Conservation (phyloP, 352 stramenopile genomes). For the Pythium insidiosum region DNA sequence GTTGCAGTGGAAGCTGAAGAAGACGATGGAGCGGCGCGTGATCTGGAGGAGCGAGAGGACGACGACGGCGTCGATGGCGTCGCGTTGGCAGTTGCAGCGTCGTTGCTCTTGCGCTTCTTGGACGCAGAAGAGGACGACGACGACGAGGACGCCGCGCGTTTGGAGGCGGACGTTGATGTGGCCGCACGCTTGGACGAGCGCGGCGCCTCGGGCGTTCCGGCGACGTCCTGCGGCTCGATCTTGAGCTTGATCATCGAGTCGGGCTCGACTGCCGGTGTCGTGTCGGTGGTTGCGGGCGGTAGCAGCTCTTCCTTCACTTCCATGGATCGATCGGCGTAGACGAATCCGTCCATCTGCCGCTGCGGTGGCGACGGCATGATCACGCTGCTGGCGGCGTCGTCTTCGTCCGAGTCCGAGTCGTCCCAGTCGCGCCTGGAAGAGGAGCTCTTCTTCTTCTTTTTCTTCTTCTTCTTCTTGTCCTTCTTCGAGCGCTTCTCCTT, state of each 20-base stretch:
- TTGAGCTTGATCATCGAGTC: neutral
- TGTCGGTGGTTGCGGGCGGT: neutral
- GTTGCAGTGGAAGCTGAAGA: slow-evolving; percentile 2
- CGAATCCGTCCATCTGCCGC: slow-evolving; percentile 17
- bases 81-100: slow-evolving; percentile 2
- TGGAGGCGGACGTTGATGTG: slow-evolving; percentile 4
- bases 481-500: slow-evolving; percentile 31
- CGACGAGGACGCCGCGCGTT: neutral
- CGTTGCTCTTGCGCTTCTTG: slow-evolving; percentile 21
- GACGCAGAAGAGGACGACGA: slow-evolving; percentile 11
- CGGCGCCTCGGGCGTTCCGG: neutral
- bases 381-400: slow-evolving; percentile 23
- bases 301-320: neutral
- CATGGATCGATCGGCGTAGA: slow-evolving; percentile 16
- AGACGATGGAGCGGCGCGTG: slow-evolving; percentile 10
- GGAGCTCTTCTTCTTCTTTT: slow-evolving; percentile 37
- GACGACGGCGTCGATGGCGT: neutral
- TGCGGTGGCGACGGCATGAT: slow-evolving; percentile 19
- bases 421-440: slow-evolving; percentile 25
- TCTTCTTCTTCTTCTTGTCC: slow-evolving; percentile 49
- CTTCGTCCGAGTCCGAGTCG: slow-evolving; percentile 23
- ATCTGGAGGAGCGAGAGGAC: neutral
- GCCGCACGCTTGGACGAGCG: slow-evolving; percentile 1
- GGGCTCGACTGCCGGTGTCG: neutral
- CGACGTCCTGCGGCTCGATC: neutral